These are phyloP conservation scores for Nothopassalora personata DNA, from an alignment of 2,329 filamentous ascomycete genomes.

Conservation along the genomic window DNA sequence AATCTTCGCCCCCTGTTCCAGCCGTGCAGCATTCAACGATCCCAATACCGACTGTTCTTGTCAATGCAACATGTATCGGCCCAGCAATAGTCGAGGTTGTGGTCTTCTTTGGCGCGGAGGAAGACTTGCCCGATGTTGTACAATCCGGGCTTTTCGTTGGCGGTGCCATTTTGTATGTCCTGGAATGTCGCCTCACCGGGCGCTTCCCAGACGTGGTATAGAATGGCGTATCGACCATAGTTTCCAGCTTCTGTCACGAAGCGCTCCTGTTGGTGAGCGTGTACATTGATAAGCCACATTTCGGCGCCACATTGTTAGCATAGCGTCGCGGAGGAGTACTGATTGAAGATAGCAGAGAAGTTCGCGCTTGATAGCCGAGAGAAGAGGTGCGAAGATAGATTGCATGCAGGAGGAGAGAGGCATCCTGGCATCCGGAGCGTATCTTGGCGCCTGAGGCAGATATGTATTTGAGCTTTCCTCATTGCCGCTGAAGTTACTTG, in stretches of 20 bases:
- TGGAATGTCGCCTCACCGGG: constrained; percentile 20
- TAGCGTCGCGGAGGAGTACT: no score
- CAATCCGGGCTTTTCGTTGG: constrained; percentile 16
- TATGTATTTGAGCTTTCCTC: neutral
- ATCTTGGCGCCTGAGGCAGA: neutral
- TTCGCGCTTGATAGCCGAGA: neutral
- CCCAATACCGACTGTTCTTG: constrained; percentile 26
- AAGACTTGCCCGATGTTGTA: constrained; percentile 21
- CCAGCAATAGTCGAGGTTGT: constrained; percentile 32
- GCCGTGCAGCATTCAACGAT: neutral
- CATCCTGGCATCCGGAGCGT: neutral
- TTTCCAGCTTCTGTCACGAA: constrained; percentile 18
- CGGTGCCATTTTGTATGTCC: constrained; percentile 13
- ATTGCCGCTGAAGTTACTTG: no score
- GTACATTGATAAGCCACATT: constrained; percentile 23
- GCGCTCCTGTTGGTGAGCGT: constrained; percentile 10
- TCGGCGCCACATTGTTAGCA: neutral
- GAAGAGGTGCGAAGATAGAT: neutral
- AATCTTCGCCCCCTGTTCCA: constrained; percentile 5
- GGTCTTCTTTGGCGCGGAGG: constrained; percentile 20
- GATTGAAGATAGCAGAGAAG: no score
- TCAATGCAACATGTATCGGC: constrained; percentile 40
- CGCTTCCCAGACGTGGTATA: constrained; percentile 24
- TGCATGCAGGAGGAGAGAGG: neutral
- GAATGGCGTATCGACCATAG: constrained; percentile 23